Evolutionary conservation across 1,284 basidiomycete species (phyloP), one percentile per base, ranked within the genome.

Genomic region (Leccinum pachyderme): DNA sequence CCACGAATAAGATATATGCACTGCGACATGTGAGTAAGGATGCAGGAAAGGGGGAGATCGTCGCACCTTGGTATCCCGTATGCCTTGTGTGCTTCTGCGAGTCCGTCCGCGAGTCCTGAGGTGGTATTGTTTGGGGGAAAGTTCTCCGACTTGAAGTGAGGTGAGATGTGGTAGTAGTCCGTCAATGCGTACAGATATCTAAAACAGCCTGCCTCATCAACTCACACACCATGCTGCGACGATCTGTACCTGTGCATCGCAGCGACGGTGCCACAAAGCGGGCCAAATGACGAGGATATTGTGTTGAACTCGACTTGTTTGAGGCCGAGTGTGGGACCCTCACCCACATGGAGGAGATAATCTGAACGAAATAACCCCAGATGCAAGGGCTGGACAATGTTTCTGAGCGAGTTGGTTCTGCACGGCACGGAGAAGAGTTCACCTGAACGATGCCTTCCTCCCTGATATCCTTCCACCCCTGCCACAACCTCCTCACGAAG

Each of bases 271-370:
- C 93, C 82, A 3, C 91, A 93, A 13, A 98, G 77, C 0, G 86
- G 72, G 1, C 95, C 96, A 68, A 98, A 98, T 1, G 93, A 94
- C 0, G 89, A 85, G 0, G 95, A 93, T 61, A 98, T 96, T 5
- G 96, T 98, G 71, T 99, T 99, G 75, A 98, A 97, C 72, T 99
- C 97, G 51, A 99, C 96, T 75, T 99, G 96, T 71, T 95, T 97
- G 57, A 99, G 75, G 28, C 77, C 75, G 9, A 84, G 62, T 0
- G 73, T 61, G 7, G 76, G 70, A 5, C 63, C 63, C 0, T 53
- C 55, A 18, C 52, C 55, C 3, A 77, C 72, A 66, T 99, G 93
- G n/a, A 98, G 74, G 41, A 99, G 79, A 72, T 98, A 99, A 74
- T 99, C 96, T 13, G 93, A 96, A 49, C 97, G 81, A 72, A 98